Conservation (phyloP, 306 rosid species). For the Cyclanthera cordifolia region DNA sequence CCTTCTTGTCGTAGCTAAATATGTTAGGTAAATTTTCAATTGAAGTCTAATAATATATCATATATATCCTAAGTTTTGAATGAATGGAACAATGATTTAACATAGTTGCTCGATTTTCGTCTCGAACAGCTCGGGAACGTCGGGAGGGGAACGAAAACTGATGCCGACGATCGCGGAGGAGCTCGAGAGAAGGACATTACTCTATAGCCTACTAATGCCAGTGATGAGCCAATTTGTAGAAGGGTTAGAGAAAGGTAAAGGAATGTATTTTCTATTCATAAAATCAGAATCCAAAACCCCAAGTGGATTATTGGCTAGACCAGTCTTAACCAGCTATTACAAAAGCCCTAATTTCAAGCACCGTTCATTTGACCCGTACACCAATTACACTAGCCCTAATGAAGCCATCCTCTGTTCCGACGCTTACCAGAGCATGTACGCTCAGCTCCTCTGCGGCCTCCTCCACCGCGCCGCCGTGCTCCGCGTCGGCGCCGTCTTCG, state of each 20-base stretch:
- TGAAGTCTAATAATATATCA: no score
- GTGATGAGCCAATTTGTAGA: slow-evolving; percentile 57
- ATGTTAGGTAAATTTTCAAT: no score
- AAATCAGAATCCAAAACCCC: slow-evolving; percentile 76
- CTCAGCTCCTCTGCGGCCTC: slow-evolving; percentile 75
- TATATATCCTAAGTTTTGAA: no score
- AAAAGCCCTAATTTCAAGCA: slow-evolving; percentile 54
- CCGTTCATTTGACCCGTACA: slow-evolving; percentile 69
- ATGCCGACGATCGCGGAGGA: slow-evolving; percentile 84
- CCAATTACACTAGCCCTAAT: slow-evolving; percentile 74
- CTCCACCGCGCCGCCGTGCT: slow-evolving; percentile 50
- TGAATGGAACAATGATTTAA: no score
- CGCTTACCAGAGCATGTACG: slow-evolving; percentile 88
- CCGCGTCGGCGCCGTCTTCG: slow-evolving; percentile 68
- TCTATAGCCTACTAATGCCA: slow-evolving; percentile 65
- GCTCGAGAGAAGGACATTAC: slow-evolving; percentile 35
- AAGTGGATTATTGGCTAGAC: slow-evolving; percentile 59
- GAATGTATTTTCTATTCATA: slow-evolving; percentile 78
- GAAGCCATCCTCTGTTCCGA: slow-evolving; percentile 69
- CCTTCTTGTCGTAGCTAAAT: no score
- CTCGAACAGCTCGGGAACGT: slow-evolving; percentile 72
- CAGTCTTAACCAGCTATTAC: slow-evolving; percentile 72
- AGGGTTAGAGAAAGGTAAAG: slow-evolving; percentile 70
- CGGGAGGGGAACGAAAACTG: slow-evolving; percentile 87
- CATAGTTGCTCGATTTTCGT: not conserved